A percentile compares a stretch with the other conserved stretches of the same genome.
Evolutionary conservation across 2,329 filamentous ascomycete species (phyloP).

Genomic region (Zasmidium citrigriseum): DNA sequence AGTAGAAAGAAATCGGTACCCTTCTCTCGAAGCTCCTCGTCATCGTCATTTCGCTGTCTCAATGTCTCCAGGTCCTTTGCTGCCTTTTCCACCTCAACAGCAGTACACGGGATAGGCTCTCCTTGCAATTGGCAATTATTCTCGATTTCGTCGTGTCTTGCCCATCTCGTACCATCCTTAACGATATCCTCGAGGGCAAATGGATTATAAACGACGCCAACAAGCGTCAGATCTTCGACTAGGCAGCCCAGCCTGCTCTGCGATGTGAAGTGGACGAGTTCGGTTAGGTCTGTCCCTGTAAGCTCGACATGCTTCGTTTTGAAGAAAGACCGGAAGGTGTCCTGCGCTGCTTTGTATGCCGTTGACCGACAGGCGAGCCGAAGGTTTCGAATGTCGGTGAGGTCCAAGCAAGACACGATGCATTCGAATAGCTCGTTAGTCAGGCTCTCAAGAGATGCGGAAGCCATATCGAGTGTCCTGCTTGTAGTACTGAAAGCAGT

Average conservation of each 20-base stretch:
- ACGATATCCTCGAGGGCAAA: slow-evolving; percentile 4
- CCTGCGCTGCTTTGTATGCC: slow-evolving; percentile 11
- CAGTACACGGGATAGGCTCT: slow-evolving; percentile 1
- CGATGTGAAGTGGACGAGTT: slow-evolving; percentile 7
- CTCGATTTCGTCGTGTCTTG: not conserved
- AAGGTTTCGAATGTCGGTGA: slow-evolving; percentile 8
- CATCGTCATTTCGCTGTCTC: not conserved
- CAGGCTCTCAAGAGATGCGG: not conserved
- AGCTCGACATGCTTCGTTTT: slow-evolving; percentile 8
- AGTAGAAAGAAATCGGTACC: slow-evolving; percentile 2
- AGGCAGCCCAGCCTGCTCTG: slow-evolving; percentile 6
- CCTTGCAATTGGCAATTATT: not conserved
- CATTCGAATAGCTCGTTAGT: slow-evolving; percentile 14
- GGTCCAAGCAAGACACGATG: slow-evolving; percentile 3
- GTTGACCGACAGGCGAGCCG: slow-evolving; percentile 10
- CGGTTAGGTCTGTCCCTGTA: not conserved
- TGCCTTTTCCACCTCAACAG: not conserved
- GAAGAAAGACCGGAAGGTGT: slow-evolving; percentile 11
- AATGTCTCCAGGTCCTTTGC: slow-evolving; percentile 2
- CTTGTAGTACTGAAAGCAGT: too few relatives aligned
- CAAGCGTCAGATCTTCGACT: slow-evolving; percentile 10
- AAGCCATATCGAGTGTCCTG: too few relatives aligned
- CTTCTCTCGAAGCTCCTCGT: not conserved
- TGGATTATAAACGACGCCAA: slow-evolving; percentile 11
- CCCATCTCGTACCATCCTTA: not conserved